Conservation (phyloP, 2,329 filamentous ascomycete genomes). For the Arthrinium phaeospermum region DNA sequence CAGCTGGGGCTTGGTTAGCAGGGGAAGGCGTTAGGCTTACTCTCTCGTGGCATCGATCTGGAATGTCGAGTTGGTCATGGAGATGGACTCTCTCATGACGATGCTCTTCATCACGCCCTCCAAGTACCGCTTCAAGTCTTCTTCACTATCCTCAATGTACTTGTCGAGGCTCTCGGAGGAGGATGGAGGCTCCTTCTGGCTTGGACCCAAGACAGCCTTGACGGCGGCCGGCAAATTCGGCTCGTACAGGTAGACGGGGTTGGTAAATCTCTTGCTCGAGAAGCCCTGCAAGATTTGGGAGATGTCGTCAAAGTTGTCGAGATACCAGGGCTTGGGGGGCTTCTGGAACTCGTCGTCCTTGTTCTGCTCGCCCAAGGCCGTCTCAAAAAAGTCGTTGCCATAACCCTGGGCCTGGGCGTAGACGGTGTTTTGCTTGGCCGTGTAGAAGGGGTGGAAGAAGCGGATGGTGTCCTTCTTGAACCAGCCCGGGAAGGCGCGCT, state of each 20-base stretch:
- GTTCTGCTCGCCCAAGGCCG: too few relatives aligned
- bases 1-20: too few relatives aligned
- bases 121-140: conserved; percentile 8
- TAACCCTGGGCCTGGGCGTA: background rate
- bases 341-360: background rate
- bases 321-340: background rate
- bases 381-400: background rate
- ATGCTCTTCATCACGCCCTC: conserved; percentile 12
- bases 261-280: background rate
- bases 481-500: conserved; percentile 51
- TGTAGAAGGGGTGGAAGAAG: conserved; percentile 43
- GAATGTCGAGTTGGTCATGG: background rate
- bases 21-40: conserved; percentile 27
- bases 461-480: conserved; percentile 50
- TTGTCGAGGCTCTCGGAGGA: too few relatives aligned
- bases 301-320: background rate
- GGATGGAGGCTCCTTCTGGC: background rate
- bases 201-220: conserved; percentile 1
- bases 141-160: conserved; percentile 9
- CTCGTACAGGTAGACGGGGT: background rate
- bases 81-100: conserved; percentile 10
- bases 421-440: conserved; percentile 45
- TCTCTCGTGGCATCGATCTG: conserved; percentile 20
- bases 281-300: background rate
- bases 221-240: background rate